Evolutionary conservation across 2,329 filamentous ascomycete genomes (phyloP), one percentile per base, ranked within the genome.

Genomic region (Colletotrichum gloeosporioides): DNA sequence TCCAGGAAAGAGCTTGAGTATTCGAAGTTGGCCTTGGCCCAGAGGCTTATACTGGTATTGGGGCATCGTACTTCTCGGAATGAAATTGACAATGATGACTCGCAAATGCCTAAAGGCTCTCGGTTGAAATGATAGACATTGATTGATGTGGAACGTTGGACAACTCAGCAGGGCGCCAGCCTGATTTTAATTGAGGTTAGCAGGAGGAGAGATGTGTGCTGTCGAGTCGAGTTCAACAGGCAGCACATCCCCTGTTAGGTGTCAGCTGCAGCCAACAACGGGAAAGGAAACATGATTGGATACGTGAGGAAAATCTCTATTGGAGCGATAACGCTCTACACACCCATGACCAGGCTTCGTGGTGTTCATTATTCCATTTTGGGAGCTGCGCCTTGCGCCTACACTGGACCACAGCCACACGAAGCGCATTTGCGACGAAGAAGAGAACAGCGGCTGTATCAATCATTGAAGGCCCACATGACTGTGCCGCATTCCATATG

Each of bases 201-300:
- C 39, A 49, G 13, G 31, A 31, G 27, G 34, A 6, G 9, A 6
- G 9, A 36, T 13, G 13, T 15, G 39, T 44, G 36, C 4, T n/a
- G n/a, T n/a, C n/a, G n/a, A n/a, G n/a, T n/a, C n/a, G 39, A 8
- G 18, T n/a, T 3, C 39, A n/a, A n/a, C 0, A 6, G 8, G 39
- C 9, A 44, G 39, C 39, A 1, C 1, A 6, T 44, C 16, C 9
- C 1, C 2, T 7, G 9, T 12, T 49, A 0, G 10, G n/a, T 1
- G 10, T 22, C 44, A 49, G 2, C 44, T 49, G 44, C 44, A 49
- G 10, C 10, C 44, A 49, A 1, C 18, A 7, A 6, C 5, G 0
- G 4, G 39, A n/a, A 44, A 10, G 36, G 8, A 2, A 49, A 44
- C 16, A 6, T 12, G 39, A 49, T 49, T n/a, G 18, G 9, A 6